These are phyloP conservation scores for Cucumis sativus DNA, from an alignment of 306 rosid species.

Conservation along the genomic window DNA sequence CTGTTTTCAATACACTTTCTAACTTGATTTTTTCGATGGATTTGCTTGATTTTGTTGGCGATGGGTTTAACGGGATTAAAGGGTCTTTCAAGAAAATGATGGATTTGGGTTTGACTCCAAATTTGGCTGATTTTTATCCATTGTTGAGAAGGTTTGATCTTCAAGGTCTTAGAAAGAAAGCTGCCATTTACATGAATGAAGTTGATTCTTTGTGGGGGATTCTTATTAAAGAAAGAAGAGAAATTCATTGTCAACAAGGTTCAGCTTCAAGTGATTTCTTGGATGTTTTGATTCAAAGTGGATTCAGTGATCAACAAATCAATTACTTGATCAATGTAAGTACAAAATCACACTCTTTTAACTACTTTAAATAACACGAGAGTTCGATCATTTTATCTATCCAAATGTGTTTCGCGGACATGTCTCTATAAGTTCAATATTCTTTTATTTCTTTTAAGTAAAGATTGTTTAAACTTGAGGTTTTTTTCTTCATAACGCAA, in stretches of 20 bases:
- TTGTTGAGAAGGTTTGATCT: not conserved
- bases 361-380: too few relatives aligned
- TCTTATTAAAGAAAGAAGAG: not conserved
- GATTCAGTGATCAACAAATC: not conserved
- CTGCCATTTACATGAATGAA: not conserved
- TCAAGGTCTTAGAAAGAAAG: constrained; percentile 3
- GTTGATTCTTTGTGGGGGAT: not conserved
- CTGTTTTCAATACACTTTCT: constrained; percentile 1
- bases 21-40: constrained; percentile 3
- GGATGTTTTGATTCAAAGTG: not conserved
- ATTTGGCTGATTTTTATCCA: constrained; percentile 3
- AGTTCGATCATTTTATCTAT: too few relatives aligned
- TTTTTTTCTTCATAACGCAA: too few relatives aligned
- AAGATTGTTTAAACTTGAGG: too few relatives aligned
- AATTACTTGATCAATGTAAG: not conserved
- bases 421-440: too few relatives aligned
- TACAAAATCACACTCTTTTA: too few relatives aligned
- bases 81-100: not conserved
- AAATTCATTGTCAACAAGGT: not conserved
- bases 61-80: not conserved
- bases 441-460: too few relatives aligned
- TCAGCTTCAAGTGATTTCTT: not conserved
- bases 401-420: too few relatives aligned
- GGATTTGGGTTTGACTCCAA: not conserved
- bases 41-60: not conserved